A percentile compares a stretch with the other conserved stretches of the same genome.
Conservation (phyloP, 1,139 yeast species). For the Hemisphaericaspora subhashii region DNA sequence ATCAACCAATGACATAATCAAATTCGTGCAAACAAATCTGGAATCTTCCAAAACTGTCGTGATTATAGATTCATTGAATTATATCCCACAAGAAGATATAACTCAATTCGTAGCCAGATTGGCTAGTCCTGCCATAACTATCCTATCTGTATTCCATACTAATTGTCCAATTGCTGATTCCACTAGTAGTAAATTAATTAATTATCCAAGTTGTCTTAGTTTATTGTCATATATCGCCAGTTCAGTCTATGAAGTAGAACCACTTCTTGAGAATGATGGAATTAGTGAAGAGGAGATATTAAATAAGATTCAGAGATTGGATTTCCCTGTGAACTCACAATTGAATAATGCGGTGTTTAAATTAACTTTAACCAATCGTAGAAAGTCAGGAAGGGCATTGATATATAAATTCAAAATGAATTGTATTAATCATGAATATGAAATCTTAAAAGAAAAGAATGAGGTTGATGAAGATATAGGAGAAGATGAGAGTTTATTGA, state of each 20-base stretch:
- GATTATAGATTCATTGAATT: conserved; percentile 70
- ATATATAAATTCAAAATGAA: conserved; percentile 57
- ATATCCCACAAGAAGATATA: conserved; percentile 47
- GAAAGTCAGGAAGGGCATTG: conserved; percentile 82
- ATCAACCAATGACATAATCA: conserved; percentile 3
- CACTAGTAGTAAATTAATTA: conserved; percentile 18
- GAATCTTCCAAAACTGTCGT: conserved; percentile 32
- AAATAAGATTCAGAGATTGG: conserved; percentile 37
- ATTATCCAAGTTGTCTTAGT: conserved; percentile 53
- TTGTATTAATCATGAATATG: conserved; percentile 49
- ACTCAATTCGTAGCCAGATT: conserved; percentile 55
- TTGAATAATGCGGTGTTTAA: conserved; percentile 50
- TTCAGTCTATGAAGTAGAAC: conserved; percentile 52
- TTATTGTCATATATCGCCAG: conserved; percentile 70
- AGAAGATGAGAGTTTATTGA: conserved; percentile 49
- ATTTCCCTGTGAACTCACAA: conserved; percentile 45
- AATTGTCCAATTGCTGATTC: conserved; percentile 39
- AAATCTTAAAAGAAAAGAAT: conserved; percentile 27
- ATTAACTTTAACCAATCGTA: conserved; percentile 59
- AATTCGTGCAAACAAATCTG: conserved; percentile 6
- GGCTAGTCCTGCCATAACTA: conserved; percentile 51
- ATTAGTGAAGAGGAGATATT: conserved; percentile 54
- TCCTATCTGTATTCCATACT: conserved; percentile 65
- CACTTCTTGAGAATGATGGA: conserved; percentile 13
- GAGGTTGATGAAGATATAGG: conserved; percentile 25